Conservation (phyloP, 139 green algal species). For the Tetraselmis striata region DNA sequence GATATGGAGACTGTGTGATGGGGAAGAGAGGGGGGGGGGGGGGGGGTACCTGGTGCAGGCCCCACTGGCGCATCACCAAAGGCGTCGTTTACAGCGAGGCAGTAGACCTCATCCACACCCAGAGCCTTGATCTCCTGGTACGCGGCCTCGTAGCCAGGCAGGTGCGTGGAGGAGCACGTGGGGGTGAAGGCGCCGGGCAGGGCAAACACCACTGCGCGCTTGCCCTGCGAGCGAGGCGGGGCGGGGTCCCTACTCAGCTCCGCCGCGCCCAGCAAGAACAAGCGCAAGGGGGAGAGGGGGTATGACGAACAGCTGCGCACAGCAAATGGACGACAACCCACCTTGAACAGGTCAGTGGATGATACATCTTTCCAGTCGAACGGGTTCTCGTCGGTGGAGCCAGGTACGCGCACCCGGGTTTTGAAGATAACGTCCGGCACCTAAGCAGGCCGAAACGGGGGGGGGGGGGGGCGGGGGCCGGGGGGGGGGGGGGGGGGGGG, state of each 20-base stretch:
- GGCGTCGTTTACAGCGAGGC: constrained; percentile 13
- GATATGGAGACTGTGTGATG: not conserved
- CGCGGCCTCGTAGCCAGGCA: constrained; percentile 8
- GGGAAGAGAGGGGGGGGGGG: no score
- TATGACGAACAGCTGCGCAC: no score
- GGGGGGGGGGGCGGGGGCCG: no score
- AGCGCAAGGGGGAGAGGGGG: no score
- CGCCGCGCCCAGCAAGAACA: no score
- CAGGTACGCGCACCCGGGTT: not conserved
- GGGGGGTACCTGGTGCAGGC: not conserved
- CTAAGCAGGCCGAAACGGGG: no score
- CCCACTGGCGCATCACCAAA: constrained; percentile 17
- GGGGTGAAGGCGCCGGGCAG: constrained; percentile 19
- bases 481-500: no score
- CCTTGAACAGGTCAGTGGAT: not conserved
- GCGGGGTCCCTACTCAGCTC: no score
- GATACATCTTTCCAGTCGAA: not conserved
- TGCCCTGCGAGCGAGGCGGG: not conserved
- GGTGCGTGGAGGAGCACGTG: constrained; percentile 11
- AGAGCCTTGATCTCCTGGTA: constrained; percentile 13
- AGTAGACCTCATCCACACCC: constrained; percentile 15
- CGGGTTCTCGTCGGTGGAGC: not conserved
- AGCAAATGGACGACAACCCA: no score
- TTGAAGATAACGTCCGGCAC: not conserved
- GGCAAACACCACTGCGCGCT: constrained; percentile 8